Conservation (phyloP, 352 stramenopile species). For the Salisapilia sapeloensis region DNA sequence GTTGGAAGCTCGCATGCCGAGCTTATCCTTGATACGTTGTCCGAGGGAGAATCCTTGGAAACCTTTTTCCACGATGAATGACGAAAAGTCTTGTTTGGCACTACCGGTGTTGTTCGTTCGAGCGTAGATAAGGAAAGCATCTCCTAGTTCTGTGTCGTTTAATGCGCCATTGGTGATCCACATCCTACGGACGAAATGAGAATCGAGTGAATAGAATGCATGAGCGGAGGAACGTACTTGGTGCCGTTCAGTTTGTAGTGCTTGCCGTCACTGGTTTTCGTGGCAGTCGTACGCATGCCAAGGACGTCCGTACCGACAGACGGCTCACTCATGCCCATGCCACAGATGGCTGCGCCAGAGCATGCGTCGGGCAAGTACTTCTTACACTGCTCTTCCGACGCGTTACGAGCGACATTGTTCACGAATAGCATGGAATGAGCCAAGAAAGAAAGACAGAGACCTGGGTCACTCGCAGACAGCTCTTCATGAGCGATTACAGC, state of each 20-base stretch:
- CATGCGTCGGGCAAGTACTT: constrained; percentile 87
- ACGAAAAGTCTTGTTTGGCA: constrained; percentile 85
- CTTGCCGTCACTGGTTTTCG: constrained; percentile 65
- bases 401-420: constrained; percentile 87
- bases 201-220: background rate
- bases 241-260: constrained; percentile 84
- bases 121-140: constrained; percentile 97
- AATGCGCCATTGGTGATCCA: constrained; percentile 99
- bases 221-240: constrained; percentile 45
- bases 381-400: constrained; percentile 68
- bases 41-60: constrained; percentile 93
- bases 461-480: constrained; percentile 93
- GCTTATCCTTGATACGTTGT: constrained; percentile 98
- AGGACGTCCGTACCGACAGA: constrained; percentile 90
- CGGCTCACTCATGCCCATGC: constrained; percentile 99
- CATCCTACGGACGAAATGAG: constrained; percentile 54
- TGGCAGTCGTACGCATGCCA: constrained; percentile 92
- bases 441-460: constrained; percentile 96
- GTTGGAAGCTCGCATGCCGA: constrained; percentile 92
- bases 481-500: constrained; percentile 92
- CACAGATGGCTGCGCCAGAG: constrained; percentile 89
- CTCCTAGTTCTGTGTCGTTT: constrained; percentile 87
- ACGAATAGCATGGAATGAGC: constrained; percentile 90
- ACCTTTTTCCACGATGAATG: constrained; percentile 96
- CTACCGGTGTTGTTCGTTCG: constrained; percentile 81